phyloP scores from a whole-genome alignment of 2,329 filamentous ascomycete species.

The Akanthomyces dipterigenus region DNA sequence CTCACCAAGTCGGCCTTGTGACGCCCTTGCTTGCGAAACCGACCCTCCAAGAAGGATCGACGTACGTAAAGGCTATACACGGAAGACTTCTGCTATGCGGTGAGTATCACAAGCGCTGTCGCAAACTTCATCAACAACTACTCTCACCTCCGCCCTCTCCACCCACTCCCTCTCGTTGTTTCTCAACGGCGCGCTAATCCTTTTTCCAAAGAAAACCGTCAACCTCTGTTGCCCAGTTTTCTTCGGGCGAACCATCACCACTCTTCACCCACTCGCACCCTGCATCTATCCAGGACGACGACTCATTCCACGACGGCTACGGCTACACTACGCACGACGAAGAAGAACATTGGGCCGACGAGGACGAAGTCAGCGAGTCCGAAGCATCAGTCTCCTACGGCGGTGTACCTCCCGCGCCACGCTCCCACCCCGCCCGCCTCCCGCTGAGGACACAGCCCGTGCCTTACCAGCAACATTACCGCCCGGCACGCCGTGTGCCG shows the following conservation, averaged over 20 bases:
- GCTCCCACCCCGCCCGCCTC: constrained; percentile 20
- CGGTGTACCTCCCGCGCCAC: not conserved
- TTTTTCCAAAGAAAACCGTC: not conserved
- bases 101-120: constrained; percentile 27
- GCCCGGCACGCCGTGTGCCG: constrained; percentile 33
- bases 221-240: constrained; percentile 7
- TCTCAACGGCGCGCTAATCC: constrained; percentile 9
- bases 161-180: not conserved
- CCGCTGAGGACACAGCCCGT: constrained; percentile 20
- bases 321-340: constrained; percentile 7
- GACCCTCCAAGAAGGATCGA: constrained; percentile 12
- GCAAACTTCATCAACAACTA: constrained; percentile 5
- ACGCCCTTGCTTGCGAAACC: constrained; percentile 10
- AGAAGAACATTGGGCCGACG: constrained; percentile 8
- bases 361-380: constrained; percentile 5
- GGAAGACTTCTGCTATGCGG: constrained; percentile 33
- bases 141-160: constrained; percentile 7
- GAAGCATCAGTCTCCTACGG: constrained; percentile 1
- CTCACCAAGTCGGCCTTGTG: constrained; percentile 3
- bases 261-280: not conserved
- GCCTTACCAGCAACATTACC: constrained; percentile 29
- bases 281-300: not conserved
- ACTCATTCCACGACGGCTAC: constrained; percentile 2
- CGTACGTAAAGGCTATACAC: constrained; percentile 8
- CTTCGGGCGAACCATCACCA: constrained; percentile 12